phyloP scores from a whole-genome alignment of 352 stramenopile genomes.

The Pythium periplocum region DNA sequence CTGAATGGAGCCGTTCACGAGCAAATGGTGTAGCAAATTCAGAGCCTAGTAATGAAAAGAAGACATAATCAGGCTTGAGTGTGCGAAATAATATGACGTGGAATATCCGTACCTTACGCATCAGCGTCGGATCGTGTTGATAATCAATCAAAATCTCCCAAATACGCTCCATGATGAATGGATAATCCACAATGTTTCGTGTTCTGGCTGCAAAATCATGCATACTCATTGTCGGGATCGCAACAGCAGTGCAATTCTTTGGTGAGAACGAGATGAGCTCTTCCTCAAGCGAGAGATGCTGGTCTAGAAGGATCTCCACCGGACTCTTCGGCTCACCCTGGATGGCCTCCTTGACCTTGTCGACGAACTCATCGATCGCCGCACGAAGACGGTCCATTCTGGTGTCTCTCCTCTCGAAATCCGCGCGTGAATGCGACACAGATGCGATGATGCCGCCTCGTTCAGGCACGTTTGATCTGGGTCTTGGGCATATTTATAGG shows the following conservation, averaged over 20 bases:
- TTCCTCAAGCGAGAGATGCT: conserved; percentile 54
- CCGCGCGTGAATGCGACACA: no score
- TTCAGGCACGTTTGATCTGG: neutral
- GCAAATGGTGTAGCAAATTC: conserved; percentile 51
- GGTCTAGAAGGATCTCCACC: conserved; percentile 56
- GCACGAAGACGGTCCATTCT: conserved; percentile 52
- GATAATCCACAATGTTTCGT: conserved; percentile 70
- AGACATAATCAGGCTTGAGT: neutral
- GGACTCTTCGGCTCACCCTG: conserved; percentile 50
- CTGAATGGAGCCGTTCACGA: conserved; percentile 67
- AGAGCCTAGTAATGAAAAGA: conserved; percentile 24
- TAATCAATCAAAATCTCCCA: conserved; percentile 64
- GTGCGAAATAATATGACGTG: neutral
- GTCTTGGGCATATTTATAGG: neutral
- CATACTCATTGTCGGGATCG: conserved; percentile 47
- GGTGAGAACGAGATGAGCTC: conserved; percentile 34
- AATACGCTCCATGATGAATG: conserved; percentile 62
- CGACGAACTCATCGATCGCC: conserved; percentile 53
- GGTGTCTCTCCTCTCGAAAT: no score
- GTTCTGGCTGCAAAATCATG: conserved; percentile 61
- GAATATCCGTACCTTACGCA: conserved; percentile 41
- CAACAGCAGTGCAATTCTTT: conserved; percentile 27
- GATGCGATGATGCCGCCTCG: no score
- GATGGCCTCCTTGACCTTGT: conserved; percentile 54
- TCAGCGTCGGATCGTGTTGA: conserved; percentile 40